Base-by-base conservation (phyloP, 441 rosid genomes). In the Mallotus japonicus region DNA sequence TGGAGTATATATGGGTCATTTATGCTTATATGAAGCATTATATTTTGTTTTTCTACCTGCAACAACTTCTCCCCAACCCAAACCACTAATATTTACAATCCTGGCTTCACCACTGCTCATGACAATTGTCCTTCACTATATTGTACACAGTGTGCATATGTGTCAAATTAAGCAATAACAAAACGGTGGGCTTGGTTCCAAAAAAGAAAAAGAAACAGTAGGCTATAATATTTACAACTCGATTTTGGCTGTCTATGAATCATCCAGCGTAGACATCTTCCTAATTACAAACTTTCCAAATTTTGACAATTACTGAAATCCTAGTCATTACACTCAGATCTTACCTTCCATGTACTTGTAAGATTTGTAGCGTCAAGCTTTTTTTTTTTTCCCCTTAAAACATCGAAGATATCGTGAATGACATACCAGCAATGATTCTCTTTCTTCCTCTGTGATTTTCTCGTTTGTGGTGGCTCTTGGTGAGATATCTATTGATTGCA, bases 221-320 rank as follows among this genome's bases (percentile, higher is more conserved):
- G 40, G 64, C 47, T 56, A 34, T n/a, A 56, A 20, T 50, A 7
- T 42, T 12, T 65, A 44, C 65, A 42, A 34, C 76, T 44, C 49
- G 22, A 44, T 75, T 66, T 63, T 67, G 9, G 22, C 51, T 53
- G 42, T 50, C 22, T 79, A 66, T 51, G 56, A 58, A 67, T 71
- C 51, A 59, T 34, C 37, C 65, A 58, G 10, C 19, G 50, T 20
- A 63, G 61, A 40, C 46, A 46, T 28, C 20, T 10, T 54, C 34
- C 50, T 46, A n/a, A 24, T 55, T 67, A 65, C 65, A 60, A 10
- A n/a, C 74, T 58, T 63, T 2, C 75, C 49, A 68, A 78, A 67
- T 47, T 68, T 11, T 5, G 44, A 49, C 59, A 55, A 65, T 73
- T 19, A 56, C 9, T 53, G 73, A 60, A 71, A 70, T 62, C 69